Conservation (phyloP, 306 rosid species). For the Geum urbanum region DNA sequence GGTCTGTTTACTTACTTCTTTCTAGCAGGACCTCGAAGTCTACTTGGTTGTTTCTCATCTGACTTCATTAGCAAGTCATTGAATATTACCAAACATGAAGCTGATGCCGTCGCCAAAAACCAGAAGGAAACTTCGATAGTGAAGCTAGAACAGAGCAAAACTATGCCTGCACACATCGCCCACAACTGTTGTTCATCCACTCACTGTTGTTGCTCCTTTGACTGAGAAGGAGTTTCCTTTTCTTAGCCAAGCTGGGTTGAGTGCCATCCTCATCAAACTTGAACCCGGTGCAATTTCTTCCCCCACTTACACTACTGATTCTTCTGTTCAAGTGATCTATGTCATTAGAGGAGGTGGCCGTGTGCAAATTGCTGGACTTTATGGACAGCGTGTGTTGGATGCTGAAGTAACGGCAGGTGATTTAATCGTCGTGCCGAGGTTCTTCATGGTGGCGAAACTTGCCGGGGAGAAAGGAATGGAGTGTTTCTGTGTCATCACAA, state of each 20-base stretch:
- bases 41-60: conserved; percentile 38
- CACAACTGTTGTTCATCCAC: conserved; percentile 35
- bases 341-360: conserved; percentile 44
- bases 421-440: conserved; percentile 49
- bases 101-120: conserved; percentile 30
- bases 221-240: conserved; percentile 38
- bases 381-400: conserved; percentile 38
- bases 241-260: conserved; percentile 43
- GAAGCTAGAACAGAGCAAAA: conserved; percentile 21
- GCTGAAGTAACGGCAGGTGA: conserved; percentile 42
- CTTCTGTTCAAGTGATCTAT: conserved; percentile 39
- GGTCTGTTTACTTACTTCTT: conserved; percentile 51
- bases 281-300: conserved; percentile 33
- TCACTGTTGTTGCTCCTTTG: conserved; percentile 25
- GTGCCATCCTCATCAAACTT: conserved; percentile 37
- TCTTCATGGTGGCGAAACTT: conserved; percentile 35
- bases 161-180: conserved; percentile 34
- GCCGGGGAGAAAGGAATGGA: conserved; percentile 57
- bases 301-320: conserved; percentile 30
- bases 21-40: conserved; percentile 34
- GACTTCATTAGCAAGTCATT: conserved; percentile 36
- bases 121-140: conserved; percentile 38
- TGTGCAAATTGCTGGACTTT: conserved; percentile 46
- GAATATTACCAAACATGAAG: conserved; percentile 27
- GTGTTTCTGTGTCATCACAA: conserved; percentile 35